Conservation (phyloP, 495 filamentous ascomycete species). For the Penicillium ucsense region DNA sequence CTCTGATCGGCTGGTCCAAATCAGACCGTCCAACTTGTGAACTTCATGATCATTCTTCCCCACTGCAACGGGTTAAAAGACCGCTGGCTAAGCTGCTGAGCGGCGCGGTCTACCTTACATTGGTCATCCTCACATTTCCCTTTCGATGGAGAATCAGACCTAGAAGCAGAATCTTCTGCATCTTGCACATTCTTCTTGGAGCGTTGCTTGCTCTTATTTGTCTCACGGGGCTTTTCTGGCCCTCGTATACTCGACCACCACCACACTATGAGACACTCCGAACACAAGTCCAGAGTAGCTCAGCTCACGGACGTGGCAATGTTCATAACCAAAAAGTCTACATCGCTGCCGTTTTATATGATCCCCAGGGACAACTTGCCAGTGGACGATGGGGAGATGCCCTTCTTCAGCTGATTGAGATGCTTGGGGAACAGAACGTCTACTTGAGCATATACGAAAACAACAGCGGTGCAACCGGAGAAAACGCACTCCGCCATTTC, state of each 20-base stretch:
- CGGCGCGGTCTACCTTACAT: not conserved
- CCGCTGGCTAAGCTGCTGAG: not conserved
- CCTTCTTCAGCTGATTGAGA: conserved; percentile 51
- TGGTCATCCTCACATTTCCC: conserved; percentile 15
- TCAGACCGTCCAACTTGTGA: conserved; percentile 13
- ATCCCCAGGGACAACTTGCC: conserved; percentile 47
- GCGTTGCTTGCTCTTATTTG: conserved; percentile 53
- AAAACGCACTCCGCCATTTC: conserved; percentile 32
- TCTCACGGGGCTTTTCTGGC: conserved; percentile 43
- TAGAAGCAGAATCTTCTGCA: conserved; percentile 32
- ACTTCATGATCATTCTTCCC: not conserved
- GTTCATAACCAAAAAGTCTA: conserved; percentile 58
- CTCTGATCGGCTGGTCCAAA: conserved; percentile 22
- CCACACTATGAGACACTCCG: conserved; percentile 39
- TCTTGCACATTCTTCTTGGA: conserved; percentile 50
- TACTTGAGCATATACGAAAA: conserved; percentile 59
- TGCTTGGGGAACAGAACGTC: conserved; percentile 43
- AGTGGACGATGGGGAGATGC: conserved; percentile 56
- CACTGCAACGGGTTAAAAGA: not conserved
- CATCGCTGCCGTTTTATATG: conserved; percentile 66
- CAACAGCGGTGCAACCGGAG: conserved; percentile 46
- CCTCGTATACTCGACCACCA: conserved; percentile 50
- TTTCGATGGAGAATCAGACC: conserved; percentile 21
- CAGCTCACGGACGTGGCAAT: conserved; percentile 50
- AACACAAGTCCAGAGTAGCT: conserved; percentile 22